Percentiles rank a stretch among this genome's conserved stretches.
phyloP scores from a whole-genome alignment of 495 filamentous ascomycete genomes.

The Aspergillus kassunensis region DNA sequence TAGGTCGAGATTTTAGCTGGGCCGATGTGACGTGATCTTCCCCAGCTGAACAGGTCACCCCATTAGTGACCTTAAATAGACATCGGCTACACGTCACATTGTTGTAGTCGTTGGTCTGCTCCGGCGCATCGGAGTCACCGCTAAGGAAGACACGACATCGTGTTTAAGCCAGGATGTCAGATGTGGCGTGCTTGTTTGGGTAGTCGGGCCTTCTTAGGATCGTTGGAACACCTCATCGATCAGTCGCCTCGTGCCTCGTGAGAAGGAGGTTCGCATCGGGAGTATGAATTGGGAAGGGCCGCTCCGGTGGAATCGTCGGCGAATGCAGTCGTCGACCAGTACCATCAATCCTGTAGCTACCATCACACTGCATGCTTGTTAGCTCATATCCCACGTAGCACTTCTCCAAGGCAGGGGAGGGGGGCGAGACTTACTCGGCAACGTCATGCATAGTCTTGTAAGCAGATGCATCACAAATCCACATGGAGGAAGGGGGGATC shows the following conservation, averaged over 20 bases:
- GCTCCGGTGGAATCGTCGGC: conserved; percentile 68
- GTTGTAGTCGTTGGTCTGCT: not conserved
- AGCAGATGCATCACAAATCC: conserved; percentile 71
- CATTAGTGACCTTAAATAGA: conserved; percentile 1
- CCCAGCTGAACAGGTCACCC: not conserved
- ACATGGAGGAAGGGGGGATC: conserved; percentile 86
- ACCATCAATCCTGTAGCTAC: conserved; percentile 86
- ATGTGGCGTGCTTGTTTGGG: not conserved
- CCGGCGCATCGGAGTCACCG: not conserved
- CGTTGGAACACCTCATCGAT: conserved; percentile 79
- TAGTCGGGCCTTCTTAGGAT: conserved; percentile 26
- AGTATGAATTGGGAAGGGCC: conserved; percentile 53
- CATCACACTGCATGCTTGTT: conserved; percentile 61
- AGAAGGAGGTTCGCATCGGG: conserved; percentile 54
- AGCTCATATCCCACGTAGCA: conserved; percentile 10
- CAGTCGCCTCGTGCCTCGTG: conserved; percentile 62
- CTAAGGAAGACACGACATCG: not conserved
- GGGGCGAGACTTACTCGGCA: conserved; percentile 91
- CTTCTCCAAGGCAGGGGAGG: not conserved
- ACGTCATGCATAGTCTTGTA: conserved; percentile 69
- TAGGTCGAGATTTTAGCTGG: conserved; percentile 5
- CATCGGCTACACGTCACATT: conserved; percentile 8
- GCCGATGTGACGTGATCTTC: not conserved
- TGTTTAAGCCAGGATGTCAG: not conserved
- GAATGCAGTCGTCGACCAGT: conserved; percentile 90